Evolutionary conservation across 2,329 filamentous ascomycete species (phyloP).

Genomic region (Periconia sp.): DNA sequence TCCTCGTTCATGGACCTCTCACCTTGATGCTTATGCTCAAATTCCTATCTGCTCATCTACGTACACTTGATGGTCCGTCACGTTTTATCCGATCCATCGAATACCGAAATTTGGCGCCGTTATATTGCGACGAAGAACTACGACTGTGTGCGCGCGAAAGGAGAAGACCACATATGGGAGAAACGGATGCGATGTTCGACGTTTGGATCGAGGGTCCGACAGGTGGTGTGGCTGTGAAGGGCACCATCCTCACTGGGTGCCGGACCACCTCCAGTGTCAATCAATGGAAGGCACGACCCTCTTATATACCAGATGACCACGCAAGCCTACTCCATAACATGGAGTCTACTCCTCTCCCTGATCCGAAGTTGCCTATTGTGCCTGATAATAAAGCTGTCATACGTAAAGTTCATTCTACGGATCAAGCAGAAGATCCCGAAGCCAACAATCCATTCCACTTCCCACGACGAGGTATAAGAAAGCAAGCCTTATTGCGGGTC

Average conservation of each 20-base stretch:
- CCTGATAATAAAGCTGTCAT: too few relatives aligned
- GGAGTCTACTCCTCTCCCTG: too few relatives aligned
- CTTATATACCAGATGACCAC: too few relatives aligned
- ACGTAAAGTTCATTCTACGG: too few relatives aligned
- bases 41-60: slow-evolving; percentile 61
- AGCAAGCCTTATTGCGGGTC: too few relatives aligned
- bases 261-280: too few relatives aligned
- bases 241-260: slow-evolving; percentile 22
- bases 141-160: slow-evolving; percentile 65
- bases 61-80: slow-evolving; percentile 7
- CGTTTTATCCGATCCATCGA: slow-evolving; percentile 60
- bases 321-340: too few relatives aligned
- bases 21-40: slow-evolving; percentile 75
- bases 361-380: too few relatives aligned
- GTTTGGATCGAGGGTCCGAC: slow-evolving; percentile 46
- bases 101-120: slow-evolving; percentile 79
- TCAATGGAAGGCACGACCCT: too few relatives aligned
- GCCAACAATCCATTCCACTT: too few relatives aligned
- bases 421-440: too few relatives aligned
- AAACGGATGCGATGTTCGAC: slow-evolving; percentile 29
- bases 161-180: slow-evolving; percentile 17
- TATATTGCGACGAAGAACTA: slow-evolving; percentile 74
- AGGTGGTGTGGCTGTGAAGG: slow-evolving; percentile 50
- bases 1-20: slow-evolving; percentile 87
- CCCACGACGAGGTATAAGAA: too few relatives aligned